Conservation (phyloP, 2,329 filamentous ascomycete species). For the Endothia cerciana region DNA sequence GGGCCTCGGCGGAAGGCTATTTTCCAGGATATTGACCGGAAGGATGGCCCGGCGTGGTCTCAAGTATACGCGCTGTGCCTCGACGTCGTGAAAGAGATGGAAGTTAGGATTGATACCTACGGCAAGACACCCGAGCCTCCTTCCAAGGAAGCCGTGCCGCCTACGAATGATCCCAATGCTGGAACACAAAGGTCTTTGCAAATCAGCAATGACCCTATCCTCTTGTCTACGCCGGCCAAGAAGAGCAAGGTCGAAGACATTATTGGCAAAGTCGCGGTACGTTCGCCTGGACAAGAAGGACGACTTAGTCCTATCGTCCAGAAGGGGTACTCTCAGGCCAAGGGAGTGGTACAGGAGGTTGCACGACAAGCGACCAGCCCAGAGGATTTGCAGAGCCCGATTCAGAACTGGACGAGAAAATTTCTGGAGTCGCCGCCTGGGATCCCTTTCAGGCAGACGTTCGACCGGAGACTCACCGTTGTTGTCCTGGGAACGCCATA, state of each 20-base stretch:
- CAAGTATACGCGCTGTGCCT: slow-evolving; percentile 75
- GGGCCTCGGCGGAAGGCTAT: slow-evolving; percentile 78
- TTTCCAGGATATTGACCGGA: slow-evolving; percentile 84
- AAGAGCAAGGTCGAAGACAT: slow-evolving; percentile 51
- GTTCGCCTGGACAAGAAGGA: slow-evolving; percentile 53
- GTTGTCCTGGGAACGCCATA: slow-evolving; percentile 76
- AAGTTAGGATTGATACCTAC: slow-evolving; percentile 66
- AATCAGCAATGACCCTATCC: slow-evolving; percentile 44
- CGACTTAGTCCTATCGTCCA: slow-evolving; percentile 56
- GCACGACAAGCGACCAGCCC: slow-evolving; percentile 58
- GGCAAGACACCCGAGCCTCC: slow-evolving; percentile 48
- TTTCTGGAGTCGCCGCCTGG: slow-evolving; percentile 62
- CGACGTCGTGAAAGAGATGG: slow-evolving; percentile 68
- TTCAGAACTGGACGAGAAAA: slow-evolving; percentile 51
- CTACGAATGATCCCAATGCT: slow-evolving; percentile 42
- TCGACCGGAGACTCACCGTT: slow-evolving; percentile 65
- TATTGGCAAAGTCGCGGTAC: slow-evolving; percentile 45
- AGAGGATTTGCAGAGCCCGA: slow-evolving; percentile 52
- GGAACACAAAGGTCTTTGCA: background rate
- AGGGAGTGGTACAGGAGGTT: slow-evolving; percentile 54
- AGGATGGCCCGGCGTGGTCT: slow-evolving; percentile 78
- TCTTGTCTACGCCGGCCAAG: slow-evolving; percentile 43
- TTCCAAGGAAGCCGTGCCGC: slow-evolving; percentile 42
- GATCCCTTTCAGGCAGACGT: slow-evolving; percentile 70
- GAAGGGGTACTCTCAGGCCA: slow-evolving; percentile 52